These are phyloP conservation scores for Kuraishia capsulata DNA, from an alignment of 805 yeast species.

Conservation along the genomic window DNA sequence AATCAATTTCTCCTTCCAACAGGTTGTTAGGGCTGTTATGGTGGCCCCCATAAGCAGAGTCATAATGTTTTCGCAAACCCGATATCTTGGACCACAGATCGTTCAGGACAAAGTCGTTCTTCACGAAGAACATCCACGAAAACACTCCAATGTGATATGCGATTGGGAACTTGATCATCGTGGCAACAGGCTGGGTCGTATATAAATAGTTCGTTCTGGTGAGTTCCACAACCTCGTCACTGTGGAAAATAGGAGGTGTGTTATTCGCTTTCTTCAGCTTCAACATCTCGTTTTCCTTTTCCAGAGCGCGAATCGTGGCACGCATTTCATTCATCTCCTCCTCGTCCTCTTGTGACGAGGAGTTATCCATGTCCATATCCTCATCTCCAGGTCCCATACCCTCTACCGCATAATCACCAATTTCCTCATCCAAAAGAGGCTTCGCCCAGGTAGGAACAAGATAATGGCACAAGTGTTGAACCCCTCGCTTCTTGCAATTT, in stretches of 20 bases:
- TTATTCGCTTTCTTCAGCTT: constrained; percentile 1
- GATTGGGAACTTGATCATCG: constrained; percentile 23
- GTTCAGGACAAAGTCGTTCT: constrained; percentile 48
- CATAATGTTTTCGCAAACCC: constrained; percentile 25
- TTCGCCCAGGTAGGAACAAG: constrained; percentile 56
- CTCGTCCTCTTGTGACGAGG: constrained; percentile 8
- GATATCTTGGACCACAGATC: constrained; percentile 38
- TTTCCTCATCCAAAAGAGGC: constrained; percentile 24
- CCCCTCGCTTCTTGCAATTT: constrained; percentile 49
- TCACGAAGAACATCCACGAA: constrained; percentile 51
- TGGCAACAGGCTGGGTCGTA: constrained; percentile 24
- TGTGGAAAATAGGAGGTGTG: constrained; percentile 2
- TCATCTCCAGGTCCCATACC: constrained; percentile 4
- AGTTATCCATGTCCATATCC: constrained; percentile 1
- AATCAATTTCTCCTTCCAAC: constrained; percentile 12
- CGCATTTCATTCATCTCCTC: constrained; percentile 15
- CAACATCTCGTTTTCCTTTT: constrained; percentile 11
- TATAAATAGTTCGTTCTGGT: constrained; percentile 23
- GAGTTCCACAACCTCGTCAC: constrained; percentile 21
- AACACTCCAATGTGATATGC: constrained; percentile 35
- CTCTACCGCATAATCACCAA: constrained; percentile 6
- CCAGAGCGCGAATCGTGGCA: constrained; percentile 17
- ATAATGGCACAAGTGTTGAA: constrained; percentile 47
- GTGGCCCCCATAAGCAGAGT: constrained; percentile 23
- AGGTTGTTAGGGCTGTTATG: constrained; percentile 19